Evolutionary conservation across 129 eudicot species (phyloP), one percentile per base, ranked within the genome.

Genomic region (Chrysanthemum seticuspe): DNA sequence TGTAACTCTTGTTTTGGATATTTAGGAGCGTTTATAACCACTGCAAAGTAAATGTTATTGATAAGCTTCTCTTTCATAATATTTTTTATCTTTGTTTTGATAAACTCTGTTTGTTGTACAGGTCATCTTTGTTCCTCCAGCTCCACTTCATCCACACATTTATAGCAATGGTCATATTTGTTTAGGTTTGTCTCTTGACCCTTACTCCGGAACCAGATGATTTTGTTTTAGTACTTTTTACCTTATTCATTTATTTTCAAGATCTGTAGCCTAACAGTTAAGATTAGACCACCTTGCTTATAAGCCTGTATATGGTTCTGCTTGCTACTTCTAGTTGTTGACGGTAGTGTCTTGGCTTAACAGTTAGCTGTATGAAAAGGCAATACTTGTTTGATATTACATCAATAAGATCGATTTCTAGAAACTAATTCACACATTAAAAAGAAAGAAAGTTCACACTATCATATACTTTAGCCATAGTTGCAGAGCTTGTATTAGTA

Each of bases 141-240:
- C 95, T 54, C 97, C 97, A 12, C 80, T 83, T 64, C 97, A 90
- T 65, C 95, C 97, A 72, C 97, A 87, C 78, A 90, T 90, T 65
- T 90, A 90, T 75, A 90, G 97, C 91, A 90, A 90, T 63, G 97
- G 97, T 1, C 97, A 90, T 78, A 90, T 90, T 65, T 90, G 97
- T 70, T 81, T 90, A 87, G 97, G 97, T 90, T 79, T 59, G 85
- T 73, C 66, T 78, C 56, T 5, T 70, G 31, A 40, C 60, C 60
- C 14, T 62, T 53, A 25, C 54, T 44, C 13, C n/a, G 12, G 25
- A 13, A 15, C 57, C 36, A 44, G 25, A 48, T 67, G 48, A 52
- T 62, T 62, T 48, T 56, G 10, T 29, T 31, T 29, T 21, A 31
- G 0, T 51, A 23, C 34, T n/a, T 50, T 65, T 51, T 52, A 45